Evolutionary conservation across 2,329 filamentous ascomycete species (phyloP), one percentile per base, ranked within the genome.

Genomic region (Uncinocarpus reesii): DNA sequence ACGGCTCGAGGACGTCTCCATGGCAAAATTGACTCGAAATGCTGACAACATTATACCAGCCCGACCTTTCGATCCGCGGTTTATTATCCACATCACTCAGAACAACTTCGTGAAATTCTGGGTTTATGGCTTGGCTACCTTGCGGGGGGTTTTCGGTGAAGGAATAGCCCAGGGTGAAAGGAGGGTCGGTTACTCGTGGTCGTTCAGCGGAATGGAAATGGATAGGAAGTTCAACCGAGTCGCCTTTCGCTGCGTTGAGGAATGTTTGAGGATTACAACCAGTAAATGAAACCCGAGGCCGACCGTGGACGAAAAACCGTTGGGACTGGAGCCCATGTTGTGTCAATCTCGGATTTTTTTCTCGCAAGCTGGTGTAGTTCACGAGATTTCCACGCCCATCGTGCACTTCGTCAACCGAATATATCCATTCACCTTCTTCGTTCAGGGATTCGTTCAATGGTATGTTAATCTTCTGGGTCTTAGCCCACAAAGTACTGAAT

Each of bases 1-100:
- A 86, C 23, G 92, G 92, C 63, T 98, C 92, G 55, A 90, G 76
- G 3, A 98, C 81, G 57, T 96, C 89, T 38, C 92, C 92, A 28
- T 80, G 74, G 61, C 92, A 98, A 52, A 80, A 84, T 20, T 84
- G 81, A 48, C 86, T 93, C 1, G 81, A 79, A 6, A 96, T 78
- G 11, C 84, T 79, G 54, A 80, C 83, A 50, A 98, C 67, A 1
- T 84, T 90, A 67, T 98, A 98, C 21, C 95, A 76, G 41, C 93
- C 92, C 23, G 87, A 80, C 28, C 83, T 78, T 21, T 79, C 79
- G 49, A 96, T 86, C 11, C 66, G 69, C 1, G 86, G 83, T 51
- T 75, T 74, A 47, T 86, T 78, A 35, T 76, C 70, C 3, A 76
- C 71, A 51, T 72, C 78, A 62, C 80, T 65, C 35, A 69, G 52